Conservation (phyloP, 139 green algal species). For the Pleodorina starrii region DNA sequence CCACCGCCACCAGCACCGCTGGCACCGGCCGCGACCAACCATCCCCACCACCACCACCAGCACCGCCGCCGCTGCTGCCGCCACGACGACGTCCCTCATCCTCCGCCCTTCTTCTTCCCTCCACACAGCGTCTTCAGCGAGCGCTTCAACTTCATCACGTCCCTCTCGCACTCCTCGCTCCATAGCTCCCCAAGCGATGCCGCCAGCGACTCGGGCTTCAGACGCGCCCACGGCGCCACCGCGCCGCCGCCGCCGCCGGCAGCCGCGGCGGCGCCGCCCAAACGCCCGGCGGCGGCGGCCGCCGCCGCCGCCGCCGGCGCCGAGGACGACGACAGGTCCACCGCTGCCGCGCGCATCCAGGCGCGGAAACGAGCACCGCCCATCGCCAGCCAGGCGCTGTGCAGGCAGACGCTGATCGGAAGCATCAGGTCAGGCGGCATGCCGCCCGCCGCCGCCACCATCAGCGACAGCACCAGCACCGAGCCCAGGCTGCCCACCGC, state of each 20-base stretch:
- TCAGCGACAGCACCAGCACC: conserved; percentile 55
- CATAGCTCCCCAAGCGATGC: conserved; percentile 59
- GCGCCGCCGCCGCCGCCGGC: background rate
- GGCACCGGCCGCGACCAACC: too few species aligned
- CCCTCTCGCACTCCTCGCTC: conserved; percentile 38
- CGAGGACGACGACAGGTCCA: background rate
- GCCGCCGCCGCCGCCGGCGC: background rate
- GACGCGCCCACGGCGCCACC: conserved; percentile 54
- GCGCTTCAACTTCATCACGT: conserved; percentile 66
- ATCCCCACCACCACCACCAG: too few species aligned
- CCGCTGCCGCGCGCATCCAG: conserved; percentile 2
- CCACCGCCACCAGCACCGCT: too few species aligned
- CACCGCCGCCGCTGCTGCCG: too few species aligned
- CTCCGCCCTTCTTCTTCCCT: conserved; percentile 33
- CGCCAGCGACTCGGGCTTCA: conserved; percentile 46
- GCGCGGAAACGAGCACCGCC: conserved; percentile 47
- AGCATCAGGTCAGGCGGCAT: conserved; percentile 73
- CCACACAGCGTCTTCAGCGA: conserved; percentile 58
- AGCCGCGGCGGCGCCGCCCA: background rate
- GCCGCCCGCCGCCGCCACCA: conserved; percentile 60
- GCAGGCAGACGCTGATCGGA: conserved; percentile 57
- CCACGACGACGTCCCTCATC: too few species aligned
- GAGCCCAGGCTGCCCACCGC: conserved; percentile 2
- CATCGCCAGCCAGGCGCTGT: conserved; percentile 59
- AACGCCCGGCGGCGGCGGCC: background rate